Percentiles rank a stretch among this genome's conserved stretches.
Evolutionary conservation across 768 basidiomycete genomes (phyloP).

Genomic region (Suillus americanus): DNA sequence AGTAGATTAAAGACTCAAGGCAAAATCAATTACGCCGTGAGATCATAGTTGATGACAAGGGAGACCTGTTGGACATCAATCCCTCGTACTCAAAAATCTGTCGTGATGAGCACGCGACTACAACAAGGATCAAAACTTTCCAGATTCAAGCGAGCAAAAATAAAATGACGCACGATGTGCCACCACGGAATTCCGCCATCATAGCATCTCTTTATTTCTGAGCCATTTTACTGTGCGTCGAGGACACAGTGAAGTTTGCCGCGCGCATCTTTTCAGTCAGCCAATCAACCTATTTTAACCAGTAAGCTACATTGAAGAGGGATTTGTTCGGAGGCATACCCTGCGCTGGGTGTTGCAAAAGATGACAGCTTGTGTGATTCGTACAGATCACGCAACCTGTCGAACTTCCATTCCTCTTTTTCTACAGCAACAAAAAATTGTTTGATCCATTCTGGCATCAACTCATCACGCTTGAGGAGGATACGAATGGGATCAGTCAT

Average conservation of each 20-base stretch:
- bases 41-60: slow-evolving; percentile 94
- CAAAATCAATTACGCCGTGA: slow-evolving; percentile 72
- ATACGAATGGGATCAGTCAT: slow-evolving; percentile 99
- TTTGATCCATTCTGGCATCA: slow-evolving; percentile 95
- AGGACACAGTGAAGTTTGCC: slow-evolving; percentile 98
- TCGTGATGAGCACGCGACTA: slow-evolving; percentile 92
- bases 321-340: slow-evolving; percentile 42
- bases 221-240: slow-evolving; percentile 95
- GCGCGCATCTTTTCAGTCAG: slow-evolving; percentile 97
- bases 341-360: slow-evolving; percentile 98
- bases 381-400: slow-evolving; percentile 95
- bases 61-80: slow-evolving; percentile 99
- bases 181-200: slow-evolving; percentile 95
- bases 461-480: slow-evolving; percentile 98
- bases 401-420: slow-evolving; percentile 99
- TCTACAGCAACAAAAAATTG: slow-evolving; percentile 99
- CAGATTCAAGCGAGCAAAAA: slow-evolving; percentile 10
- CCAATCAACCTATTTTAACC: slow-evolving; percentile 79
- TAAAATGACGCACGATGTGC: slow-evolving; percentile 69
- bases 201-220: slow-evolving; percentile 95
- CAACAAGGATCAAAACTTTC: slow-evolving; percentile 4
- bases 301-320: slow-evolving; percentile 9
- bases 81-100: slow-evolving; percentile 96
- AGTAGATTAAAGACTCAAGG: slow-evolving; percentile 10
- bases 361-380: slow-evolving; percentile 99